Evolutionary conservation across 129 eudicot species (phyloP).

Genomic region (Tagetes erecta): DNA sequence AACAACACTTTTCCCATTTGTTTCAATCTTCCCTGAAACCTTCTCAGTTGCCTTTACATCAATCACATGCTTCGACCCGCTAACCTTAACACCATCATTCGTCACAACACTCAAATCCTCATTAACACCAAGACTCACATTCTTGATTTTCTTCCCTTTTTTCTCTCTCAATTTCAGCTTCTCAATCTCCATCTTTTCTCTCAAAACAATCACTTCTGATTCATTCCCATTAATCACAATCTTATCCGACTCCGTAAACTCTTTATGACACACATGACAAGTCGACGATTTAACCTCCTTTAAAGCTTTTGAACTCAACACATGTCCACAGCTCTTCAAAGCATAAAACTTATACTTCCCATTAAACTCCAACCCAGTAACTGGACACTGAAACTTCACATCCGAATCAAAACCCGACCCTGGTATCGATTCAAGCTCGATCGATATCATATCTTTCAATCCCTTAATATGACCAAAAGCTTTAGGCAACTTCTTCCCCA

Average conservation of each 20-base stretch:
- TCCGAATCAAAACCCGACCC: conserved; percentile 27
- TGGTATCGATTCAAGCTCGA: conserved; percentile 48
- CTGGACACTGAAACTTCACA: conserved; percentile 71
- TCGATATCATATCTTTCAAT: conserved; percentile 76
- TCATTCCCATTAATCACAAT: conserved; percentile 78
- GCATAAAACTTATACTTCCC: conserved; percentile 85
- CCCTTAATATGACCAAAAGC: conserved; percentile 75
- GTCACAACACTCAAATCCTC: conserved; percentile 29
- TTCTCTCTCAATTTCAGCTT: conserved; percentile 51
- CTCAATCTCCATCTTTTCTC: conserved; percentile 61
- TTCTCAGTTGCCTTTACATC: conserved; percentile 37
- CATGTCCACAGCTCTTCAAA: conserved; percentile 77
- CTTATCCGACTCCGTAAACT: conserved; percentile 69
- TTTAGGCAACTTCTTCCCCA: conserved; percentile 61
- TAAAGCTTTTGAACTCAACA: conserved; percentile 75
- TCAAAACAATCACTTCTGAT: conserved; percentile 64
- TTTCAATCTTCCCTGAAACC: conserved; percentile 41
- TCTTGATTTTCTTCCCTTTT: conserved; percentile 64
- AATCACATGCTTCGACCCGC: conserved; percentile 66
- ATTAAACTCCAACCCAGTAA: conserved; percentile 75
- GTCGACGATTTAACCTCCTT: conserved; percentile 77
- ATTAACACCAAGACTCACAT: conserved; percentile 11
- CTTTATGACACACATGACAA: conserved; percentile 83
- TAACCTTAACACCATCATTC: conserved; percentile 32
- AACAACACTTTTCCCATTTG: conserved; percentile 42